Conservation (phyloP, 352 stramenopile species). For the Phytophthora sp. region DNA sequence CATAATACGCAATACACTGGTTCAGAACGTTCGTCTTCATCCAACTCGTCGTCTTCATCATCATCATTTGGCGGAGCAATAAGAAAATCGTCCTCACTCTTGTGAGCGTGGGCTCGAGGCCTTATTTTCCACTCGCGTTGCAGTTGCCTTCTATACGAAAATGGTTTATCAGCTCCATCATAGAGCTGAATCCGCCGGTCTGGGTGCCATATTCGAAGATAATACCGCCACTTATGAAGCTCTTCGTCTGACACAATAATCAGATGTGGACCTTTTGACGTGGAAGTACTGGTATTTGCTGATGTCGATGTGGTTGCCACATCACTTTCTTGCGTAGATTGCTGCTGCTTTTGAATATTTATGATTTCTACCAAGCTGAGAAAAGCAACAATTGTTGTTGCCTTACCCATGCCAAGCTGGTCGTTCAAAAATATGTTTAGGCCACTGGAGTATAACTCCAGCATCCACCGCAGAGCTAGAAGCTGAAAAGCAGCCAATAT, state of each 20-base stretch:
- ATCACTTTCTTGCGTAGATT: conserved; percentile 4
- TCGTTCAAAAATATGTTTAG: conserved; percentile 87
- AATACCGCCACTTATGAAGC: conserved; percentile 83
- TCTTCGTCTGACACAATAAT: conserved; percentile 79
- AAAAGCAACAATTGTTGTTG: conserved; percentile 76
- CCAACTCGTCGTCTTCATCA: conserved; percentile 48
- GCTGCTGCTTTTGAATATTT: conserved; percentile 25
- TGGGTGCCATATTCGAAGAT: conserved; percentile 62
- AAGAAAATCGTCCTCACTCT: conserved; percentile 38
- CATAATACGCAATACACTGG: conserved; percentile 74
- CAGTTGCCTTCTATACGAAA: conserved; percentile 44
- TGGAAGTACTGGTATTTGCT: neutral
- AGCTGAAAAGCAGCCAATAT: conserved; percentile 81
- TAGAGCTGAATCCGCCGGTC: conserved; percentile 72
- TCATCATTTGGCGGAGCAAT: conserved; percentile 27
- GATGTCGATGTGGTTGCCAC: neutral
- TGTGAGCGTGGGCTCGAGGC: conserved; percentile 20
- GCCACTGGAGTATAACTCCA: conserved; percentile 66
- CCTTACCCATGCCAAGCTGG: conserved; percentile 88
- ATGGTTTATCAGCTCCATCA: conserved; percentile 25
- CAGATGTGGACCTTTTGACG: conserved; percentile 60
- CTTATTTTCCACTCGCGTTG: conserved; percentile 66
- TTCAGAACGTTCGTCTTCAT: conserved; percentile 52
- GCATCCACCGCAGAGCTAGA: conserved; percentile 80
- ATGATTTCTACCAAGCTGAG: conserved; percentile 62